Percentiles rank a stretch among this genome's conserved stretches.
Evolutionary conservation across 2,329 filamentous ascomycete genomes (phyloP).

Genomic region (Fusarium abutilonis): DNA sequence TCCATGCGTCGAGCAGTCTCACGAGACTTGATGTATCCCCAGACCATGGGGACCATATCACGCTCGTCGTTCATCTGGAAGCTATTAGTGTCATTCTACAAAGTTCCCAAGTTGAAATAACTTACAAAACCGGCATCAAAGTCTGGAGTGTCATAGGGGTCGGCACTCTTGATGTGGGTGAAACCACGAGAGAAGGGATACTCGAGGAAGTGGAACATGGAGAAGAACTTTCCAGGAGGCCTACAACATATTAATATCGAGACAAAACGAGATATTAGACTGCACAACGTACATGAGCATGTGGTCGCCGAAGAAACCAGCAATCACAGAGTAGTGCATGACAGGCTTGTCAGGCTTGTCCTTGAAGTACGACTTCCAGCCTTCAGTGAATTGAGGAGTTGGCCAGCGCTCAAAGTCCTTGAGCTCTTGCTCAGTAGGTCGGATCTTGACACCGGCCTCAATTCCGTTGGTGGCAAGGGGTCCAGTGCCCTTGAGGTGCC

Average conservation of each 20-base stretch:
- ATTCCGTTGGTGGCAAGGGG: constrained; percentile 82
- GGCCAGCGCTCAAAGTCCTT: constrained; percentile 77
- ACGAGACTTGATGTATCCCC: constrained; percentile 84
- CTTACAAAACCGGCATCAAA: constrained; percentile 76
- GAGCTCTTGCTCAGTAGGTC: constrained; percentile 74
- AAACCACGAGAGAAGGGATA: constrained; percentile 79
- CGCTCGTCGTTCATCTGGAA: constrained; percentile 78
- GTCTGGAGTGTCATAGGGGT: constrained; percentile 78
- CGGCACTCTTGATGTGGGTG: constrained; percentile 75
- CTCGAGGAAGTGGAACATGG: constrained; percentile 84
- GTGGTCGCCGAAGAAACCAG: constrained; percentile 71
- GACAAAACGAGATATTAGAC: fast-evolving
- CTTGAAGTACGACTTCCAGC: constrained; percentile 86
- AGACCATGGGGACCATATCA: constrained; percentile 86
- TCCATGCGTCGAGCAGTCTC: constrained; percentile 83
- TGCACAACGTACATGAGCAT: constrained; percentile 61
- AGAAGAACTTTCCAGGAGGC: constrained; percentile 82
- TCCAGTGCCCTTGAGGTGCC: constrained; percentile 81
- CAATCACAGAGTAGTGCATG: constrained; percentile 84
- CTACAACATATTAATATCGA: constrained; percentile 53
- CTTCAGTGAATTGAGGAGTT: constrained; percentile 75
- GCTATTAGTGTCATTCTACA: fast-evolving
- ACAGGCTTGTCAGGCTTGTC: constrained; percentile 86
- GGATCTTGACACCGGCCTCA: constrained; percentile 81
- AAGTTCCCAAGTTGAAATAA: fast-evolving